Base-by-base conservation (phyloP, 768 basidiomycete species). In the Trametes meyenii region DNA sequence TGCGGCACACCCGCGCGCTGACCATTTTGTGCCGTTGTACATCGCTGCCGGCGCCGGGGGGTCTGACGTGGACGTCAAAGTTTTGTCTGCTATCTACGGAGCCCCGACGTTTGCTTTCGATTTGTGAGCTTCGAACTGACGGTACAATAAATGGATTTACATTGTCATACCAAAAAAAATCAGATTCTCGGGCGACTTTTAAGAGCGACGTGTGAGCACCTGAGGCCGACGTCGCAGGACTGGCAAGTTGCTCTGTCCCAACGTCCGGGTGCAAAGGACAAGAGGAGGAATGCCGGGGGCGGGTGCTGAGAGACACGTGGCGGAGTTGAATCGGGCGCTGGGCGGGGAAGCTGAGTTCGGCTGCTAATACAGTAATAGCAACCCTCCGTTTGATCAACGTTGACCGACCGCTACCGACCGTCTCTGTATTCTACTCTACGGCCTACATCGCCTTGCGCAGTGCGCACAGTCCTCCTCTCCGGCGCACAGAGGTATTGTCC, bases 1-100 rank as follows among this genome's bases (percentile, higher is more conserved):
- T 4, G 68, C 77, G 0, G 83, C 86, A 26, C 89, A 95, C 67
- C 92, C 91, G 1, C 80, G 88, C 2, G 85, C 86, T 64, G 92
- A 95, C 29, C 92, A 94, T 69, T 90, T 94, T 67, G 78, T 93
- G 16, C 92, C 92, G 11, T 63, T 94, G 16, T 90, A 92, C 70
- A 78, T 92, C 43, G 89, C 87, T 3, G 87, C 85, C 2, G 91
- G 89, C 3, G 91, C 89, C 8, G 87, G 85, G 10, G 87, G 84
- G 44, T 21, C 46, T 12, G 79, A 77, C 6, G 85, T 83, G 1
- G 74, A 77, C 36, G 79, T 79, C 8, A 76, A 72, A 66, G 76
- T 86, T 11, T 57, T 90, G 26, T 73, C 77, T 38, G 82, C 80
- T 35, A 66, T 82, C 53, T 85, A 85, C 66, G 87, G 86, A 4